These are phyloP conservation scores for Discostella stelligera DNA, from an alignment of 352 stramenopile genomes.

Conservation along the genomic window DNA sequence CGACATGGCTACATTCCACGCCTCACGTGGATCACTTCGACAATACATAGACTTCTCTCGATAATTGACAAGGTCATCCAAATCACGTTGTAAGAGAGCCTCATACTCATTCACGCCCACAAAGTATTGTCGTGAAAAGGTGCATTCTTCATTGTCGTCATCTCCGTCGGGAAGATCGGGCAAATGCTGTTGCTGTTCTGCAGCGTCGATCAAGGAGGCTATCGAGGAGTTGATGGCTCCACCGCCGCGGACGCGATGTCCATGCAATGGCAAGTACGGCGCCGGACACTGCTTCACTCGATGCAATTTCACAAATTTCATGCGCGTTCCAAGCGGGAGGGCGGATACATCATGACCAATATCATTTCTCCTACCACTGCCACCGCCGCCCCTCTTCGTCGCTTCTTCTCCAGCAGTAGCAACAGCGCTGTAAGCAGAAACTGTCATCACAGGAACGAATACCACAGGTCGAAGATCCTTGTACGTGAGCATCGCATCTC, in stretches of 20 bases:
- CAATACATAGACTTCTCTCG: conserved; percentile 25
- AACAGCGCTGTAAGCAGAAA: conserved; percentile 2
- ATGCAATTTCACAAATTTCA: conserved; percentile 51
- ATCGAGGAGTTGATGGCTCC: neutral
- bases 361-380: conserved; percentile 8
- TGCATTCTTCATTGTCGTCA: conserved; percentile 38
- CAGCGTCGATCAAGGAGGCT: neutral
- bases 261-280: conserved; percentile 36
- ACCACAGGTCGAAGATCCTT: conserved; percentile 47
- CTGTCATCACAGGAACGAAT: conserved; percentile 29
- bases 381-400: neutral
- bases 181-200: neutral
- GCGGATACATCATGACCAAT: neutral
- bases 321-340: conserved; percentile 14
- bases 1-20: conserved; percentile 38
- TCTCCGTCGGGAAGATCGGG: conserved; percentile 36
- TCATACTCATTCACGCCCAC: conserved; percentile 32
- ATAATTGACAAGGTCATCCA: conserved; percentile 33
- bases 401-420: neutral
- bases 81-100: conserved; percentile 13
- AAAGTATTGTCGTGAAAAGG: conserved; percentile 37
- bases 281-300: conserved; percentile 22
- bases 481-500: conserved; percentile 43
- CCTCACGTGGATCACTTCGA: conserved; percentile 24
- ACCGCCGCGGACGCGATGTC: conserved; percentile 15